phyloP scores from a whole-genome alignment of 306 rosid genomes.

The Lathyrus sativus region DNA sequence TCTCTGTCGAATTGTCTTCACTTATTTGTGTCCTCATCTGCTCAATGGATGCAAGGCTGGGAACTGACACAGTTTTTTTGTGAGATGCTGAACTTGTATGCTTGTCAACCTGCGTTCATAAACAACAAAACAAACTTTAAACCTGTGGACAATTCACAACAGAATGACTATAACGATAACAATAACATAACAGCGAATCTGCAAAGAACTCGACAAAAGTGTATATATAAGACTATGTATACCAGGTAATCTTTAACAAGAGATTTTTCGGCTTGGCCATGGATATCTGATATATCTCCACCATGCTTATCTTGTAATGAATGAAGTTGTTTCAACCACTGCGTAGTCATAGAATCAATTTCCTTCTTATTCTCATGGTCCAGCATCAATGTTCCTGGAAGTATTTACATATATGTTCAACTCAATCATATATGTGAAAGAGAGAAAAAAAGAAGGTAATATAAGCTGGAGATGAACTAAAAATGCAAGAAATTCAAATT shows the following conservation, averaged over 20 bases:
- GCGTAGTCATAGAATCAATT: conserved; percentile 57
- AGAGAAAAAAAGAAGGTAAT: background rate
- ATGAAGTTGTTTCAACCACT: conserved; percentile 58
- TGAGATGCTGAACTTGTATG: conserved; percentile 41
- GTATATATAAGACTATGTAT: conserved; percentile 18
- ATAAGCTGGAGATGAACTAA: conserved; percentile 2
- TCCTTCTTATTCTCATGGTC: conserved; percentile 71
- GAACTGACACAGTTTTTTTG: conserved; percentile 55
- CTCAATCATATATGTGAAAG: conserved; percentile 20
- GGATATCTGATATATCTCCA: conserved; percentile 53
- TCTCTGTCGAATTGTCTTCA: conserved; percentile 46
- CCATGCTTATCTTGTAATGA: conserved; percentile 62
- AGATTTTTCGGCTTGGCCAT: conserved; percentile 62
- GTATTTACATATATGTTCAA: background rate
- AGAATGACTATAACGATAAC: background rate
- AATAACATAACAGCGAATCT: background rate
- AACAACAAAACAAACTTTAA: background rate
- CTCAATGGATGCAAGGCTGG: conserved; percentile 64
- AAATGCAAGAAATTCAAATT: conserved; percentile 31
- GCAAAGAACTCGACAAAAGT: background rate
- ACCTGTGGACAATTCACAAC: background rate
- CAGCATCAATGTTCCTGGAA: conserved; percentile 59
- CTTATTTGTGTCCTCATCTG: conserved; percentile 65
- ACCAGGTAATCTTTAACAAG: conserved; percentile 75
- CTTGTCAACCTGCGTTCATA: conserved; percentile 67